Evolutionary conservation across 164 flowering plant genomes (phyloP), one percentile per base, ranked within the genome.

Genomic region (Nymphaea thermarum): DNA sequence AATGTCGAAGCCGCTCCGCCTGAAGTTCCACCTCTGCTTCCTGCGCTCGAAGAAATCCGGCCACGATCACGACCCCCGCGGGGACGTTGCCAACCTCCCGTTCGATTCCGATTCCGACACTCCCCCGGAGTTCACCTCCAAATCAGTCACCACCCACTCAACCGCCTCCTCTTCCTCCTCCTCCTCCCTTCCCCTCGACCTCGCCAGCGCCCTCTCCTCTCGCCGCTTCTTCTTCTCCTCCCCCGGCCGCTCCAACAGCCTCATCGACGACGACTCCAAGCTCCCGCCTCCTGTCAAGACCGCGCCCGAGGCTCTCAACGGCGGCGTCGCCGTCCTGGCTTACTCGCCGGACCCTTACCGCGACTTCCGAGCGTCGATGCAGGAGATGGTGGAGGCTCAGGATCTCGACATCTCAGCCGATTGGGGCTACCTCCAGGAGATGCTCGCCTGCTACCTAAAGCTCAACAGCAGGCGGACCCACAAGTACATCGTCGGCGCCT

Each of bases 161-260:
- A 44, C 67, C 2, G 55, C 51, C 6, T 66, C 67, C 42, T 74
- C 71, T 65, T 42, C 74, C 66, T 61, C 69, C 60, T 74, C 72
- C 42, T 42, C 73, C 10, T 78, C 67, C 43, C 73, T 73, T 7
- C 73, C 82, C 0, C 82, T 85, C 0, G 86, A 86, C 65, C 76
- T 86, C 68, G 73, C 97, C 79, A 64, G 84, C 70, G 63, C 77
- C n/a, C 80, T 77, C 60, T 83, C 93, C 66, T 84, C 91, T 47
- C 83, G 80, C n/a, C 89, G 97, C 60, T 87, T 90, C 82, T 91
- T 91, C 82, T 80, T 88, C 86, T 83, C 94, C 65, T 86, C 91
- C 16, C 97, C 97, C 4, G 97, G 93, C 68, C 75, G 68, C 43
- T 86, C 97, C 70, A 91, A 87, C 78, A 82, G 95, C 73, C 83